Conservation (phyloP, 2,329 filamentous ascomycete genomes). For the Botrytis elliptica region DNA sequence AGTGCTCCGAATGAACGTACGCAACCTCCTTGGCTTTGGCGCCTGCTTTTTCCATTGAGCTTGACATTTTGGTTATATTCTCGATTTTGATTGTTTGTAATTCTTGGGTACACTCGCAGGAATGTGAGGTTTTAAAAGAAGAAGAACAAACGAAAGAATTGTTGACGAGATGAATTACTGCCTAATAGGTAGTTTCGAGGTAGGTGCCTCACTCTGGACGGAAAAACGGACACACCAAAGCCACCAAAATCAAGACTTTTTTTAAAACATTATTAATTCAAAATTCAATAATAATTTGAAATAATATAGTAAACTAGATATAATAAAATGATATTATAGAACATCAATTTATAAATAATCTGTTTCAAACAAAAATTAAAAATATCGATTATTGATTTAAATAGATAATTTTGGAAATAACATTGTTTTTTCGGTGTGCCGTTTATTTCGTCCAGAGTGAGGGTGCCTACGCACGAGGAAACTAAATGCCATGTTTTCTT, state of each 20-base stretch:
- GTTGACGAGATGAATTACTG: background rate
- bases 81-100: background rate
- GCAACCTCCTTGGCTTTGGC: constrained; percentile 39
- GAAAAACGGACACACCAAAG: too few relatives aligned
- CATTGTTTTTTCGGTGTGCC: too few relatives aligned
- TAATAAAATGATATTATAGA: too few relatives aligned
- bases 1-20: constrained; percentile 30
- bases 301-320: too few relatives aligned
- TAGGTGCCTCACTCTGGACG: background rate
- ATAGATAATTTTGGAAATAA: too few relatives aligned
- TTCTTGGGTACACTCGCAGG: background rate
- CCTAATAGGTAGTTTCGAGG: background rate
- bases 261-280: too few relatives aligned
- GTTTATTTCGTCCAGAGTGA: too few relatives aligned
- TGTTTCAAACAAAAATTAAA: too few relatives aligned
- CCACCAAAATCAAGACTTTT: too few relatives aligned
- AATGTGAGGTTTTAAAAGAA: background rate
- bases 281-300: too few relatives aligned
- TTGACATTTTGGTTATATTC: constrained; percentile 28
- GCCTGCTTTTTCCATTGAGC: constrained; percentile 33
- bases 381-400: too few relatives aligned
- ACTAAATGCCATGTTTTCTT: constrained; percentile 1
- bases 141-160: background rate
- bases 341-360: too few relatives aligned
- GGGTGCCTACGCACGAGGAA: background rate